Evolutionary conservation across 805 yeast genomes (phyloP).

Genomic region (Hemisphaericaspora nanyangensis): DNA sequence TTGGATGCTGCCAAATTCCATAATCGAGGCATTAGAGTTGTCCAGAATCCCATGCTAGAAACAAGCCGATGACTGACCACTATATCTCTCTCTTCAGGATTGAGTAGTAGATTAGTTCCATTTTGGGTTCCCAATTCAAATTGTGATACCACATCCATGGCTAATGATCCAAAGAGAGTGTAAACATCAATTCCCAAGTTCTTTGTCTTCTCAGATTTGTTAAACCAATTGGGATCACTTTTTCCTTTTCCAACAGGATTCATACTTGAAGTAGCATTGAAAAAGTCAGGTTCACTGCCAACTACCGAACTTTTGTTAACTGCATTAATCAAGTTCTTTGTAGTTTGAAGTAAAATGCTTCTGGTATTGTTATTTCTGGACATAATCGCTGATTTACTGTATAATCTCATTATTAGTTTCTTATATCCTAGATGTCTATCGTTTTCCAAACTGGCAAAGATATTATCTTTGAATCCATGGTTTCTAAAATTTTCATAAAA

Average conservation of each 20-base stretch:
- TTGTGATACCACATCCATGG: conserved; percentile 65
- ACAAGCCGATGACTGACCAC: conserved; percentile 44
- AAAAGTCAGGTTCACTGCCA: conserved; percentile 29
- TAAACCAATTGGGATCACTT: conserved; percentile 28
- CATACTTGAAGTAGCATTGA: conserved; percentile 27
- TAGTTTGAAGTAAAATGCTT: conserved; percentile 21
- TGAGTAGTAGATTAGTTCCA: conserved; percentile 42
- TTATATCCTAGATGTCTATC: conserved; percentile 41
- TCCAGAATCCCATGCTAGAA: conserved; percentile 63
- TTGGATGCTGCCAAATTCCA: conserved; percentile 47
- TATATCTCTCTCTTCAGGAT: conserved; percentile 36
- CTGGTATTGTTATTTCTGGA: conserved; percentile 27
- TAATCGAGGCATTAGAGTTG: conserved; percentile 54
- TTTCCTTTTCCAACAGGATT: conserved; percentile 34
- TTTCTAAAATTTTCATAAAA: conserved; percentile 60
- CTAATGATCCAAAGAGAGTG: conserved; percentile 62
- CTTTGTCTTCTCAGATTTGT: conserved; percentile 11
- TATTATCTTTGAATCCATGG: conserved; percentile 50
- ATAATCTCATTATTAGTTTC: conserved; percentile 27
- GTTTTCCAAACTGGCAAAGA: conserved; percentile 53
- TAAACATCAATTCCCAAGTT: conserved; percentile 52
- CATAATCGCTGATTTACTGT: conserved; percentile 33
- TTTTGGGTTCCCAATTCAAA: conserved; percentile 54
- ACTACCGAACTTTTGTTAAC: conserved; percentile 26
- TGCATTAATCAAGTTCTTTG: conserved; percentile 21